A percentile compares a stretch with the other conserved stretches of the same genome.
Evolutionary conservation across 139 green algal species (phyloP).

Genomic region (Spirogloea muscicola): DNA sequence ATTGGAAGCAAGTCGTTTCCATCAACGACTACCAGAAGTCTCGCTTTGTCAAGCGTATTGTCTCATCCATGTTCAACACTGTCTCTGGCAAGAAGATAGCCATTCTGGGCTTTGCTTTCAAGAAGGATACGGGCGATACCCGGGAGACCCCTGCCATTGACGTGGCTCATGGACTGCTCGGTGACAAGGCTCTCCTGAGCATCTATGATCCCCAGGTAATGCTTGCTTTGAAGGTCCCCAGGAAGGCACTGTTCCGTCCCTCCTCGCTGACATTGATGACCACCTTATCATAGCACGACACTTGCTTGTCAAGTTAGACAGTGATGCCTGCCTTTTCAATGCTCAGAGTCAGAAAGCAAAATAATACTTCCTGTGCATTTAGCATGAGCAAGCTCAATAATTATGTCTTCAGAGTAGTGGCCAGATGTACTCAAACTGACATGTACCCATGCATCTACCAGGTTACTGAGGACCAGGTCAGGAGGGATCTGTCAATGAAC

Average conservation of each 20-base stretch:
- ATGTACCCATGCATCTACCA: too few species aligned
- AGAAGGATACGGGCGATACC: constrained; percentile 90
- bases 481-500: constrained; percentile 19
- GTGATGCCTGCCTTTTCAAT: too few species aligned
- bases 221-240: too few species aligned
- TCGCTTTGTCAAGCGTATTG: constrained; percentile 87
- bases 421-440: too few species aligned
- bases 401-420: too few species aligned
- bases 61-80: constrained; percentile 99
- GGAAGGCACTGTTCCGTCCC: too few species aligned
- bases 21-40: constrained; percentile 99
- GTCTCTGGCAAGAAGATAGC: constrained; percentile 92
- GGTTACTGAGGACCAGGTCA: constrained; percentile 42
- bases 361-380: too few species aligned
- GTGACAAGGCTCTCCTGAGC: constrained; percentile 64
- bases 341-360: too few species aligned
- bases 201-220: constrained; percentile 88
- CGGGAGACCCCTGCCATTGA: constrained; percentile 98
- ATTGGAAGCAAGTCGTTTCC: constrained; percentile 72
- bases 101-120: constrained; percentile 99
- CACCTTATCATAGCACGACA: too few species aligned
- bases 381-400: too few species aligned
- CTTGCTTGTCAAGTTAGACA: too few species aligned
- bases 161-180: constrained; percentile 83
- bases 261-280: too few species aligned